Evolutionary conservation across 2,329 filamentous ascomycete genomes (phyloP).

Genomic region (Botrytis fragariae): DNA sequence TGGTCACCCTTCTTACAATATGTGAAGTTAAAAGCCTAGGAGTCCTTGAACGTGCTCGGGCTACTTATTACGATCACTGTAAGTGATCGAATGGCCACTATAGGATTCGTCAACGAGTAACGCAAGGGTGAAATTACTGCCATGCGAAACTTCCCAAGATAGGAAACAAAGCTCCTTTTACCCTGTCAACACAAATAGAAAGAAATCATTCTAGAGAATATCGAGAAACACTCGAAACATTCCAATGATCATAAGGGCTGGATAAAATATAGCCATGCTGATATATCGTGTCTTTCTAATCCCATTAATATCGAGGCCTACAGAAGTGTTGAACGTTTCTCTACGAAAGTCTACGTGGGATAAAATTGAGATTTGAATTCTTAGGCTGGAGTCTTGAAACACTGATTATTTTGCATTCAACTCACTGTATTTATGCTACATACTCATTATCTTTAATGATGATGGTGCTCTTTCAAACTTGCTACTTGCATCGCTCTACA

Average conservation of each 20-base stretch:
- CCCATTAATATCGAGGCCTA: background rate
- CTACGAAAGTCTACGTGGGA: background rate
- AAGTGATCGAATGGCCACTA: background rate
- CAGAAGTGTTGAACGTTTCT: rapidly evolving
- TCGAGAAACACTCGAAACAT: background rate
- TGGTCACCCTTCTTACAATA: background rate
- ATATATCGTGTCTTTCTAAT: background rate
- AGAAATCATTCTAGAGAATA: rapidly evolving
- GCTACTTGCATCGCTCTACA: background rate
- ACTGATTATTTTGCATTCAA: background rate
- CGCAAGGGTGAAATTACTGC: background rate
- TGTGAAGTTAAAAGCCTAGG: background rate
- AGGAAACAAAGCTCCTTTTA: background rate
- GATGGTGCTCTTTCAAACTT: background rate
- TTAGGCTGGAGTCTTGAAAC: rapidly evolving
- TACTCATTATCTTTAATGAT: background rate
- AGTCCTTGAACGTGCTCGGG: background rate
- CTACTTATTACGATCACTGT: background rate
- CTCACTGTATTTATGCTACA: background rate
- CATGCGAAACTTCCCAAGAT: background rate
- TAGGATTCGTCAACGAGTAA: background rate
- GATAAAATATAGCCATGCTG: background rate
- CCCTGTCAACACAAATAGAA: background rate
- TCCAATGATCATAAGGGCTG: background rate
- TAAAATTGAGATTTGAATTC: background rate